Conservation (phyloP, 2,329 filamentous ascomycete species). For the Colletotrichum ledebouriae region DNA sequence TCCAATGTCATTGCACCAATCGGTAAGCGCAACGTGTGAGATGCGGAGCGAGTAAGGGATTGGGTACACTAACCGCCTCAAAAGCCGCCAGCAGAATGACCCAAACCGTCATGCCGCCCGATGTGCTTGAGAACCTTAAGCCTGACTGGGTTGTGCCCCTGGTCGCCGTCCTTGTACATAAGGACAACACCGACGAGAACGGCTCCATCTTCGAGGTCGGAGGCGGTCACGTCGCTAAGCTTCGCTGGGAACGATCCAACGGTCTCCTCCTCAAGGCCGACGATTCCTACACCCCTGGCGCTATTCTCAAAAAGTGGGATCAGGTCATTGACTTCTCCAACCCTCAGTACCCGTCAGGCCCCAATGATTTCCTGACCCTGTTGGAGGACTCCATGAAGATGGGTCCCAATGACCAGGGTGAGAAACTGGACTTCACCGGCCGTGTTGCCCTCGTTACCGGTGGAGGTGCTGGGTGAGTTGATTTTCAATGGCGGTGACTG, state of each 20-base stretch:
- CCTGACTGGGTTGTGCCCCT: constrained; percentile 96
- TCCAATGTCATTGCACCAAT: constrained; percentile 96
- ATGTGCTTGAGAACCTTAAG: constrained; percentile 85
- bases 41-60: constrained; percentile 14
- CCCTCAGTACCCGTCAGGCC: constrained; percentile 84
- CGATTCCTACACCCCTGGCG: constrained; percentile 86
- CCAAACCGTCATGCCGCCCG: constrained; percentile 94
- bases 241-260: constrained; percentile 93
- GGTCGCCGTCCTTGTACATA: constrained; percentile 89
- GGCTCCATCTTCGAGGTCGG: constrained; percentile 95
- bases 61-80: constrained; percentile 17
- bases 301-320: constrained; percentile 90
- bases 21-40: constrained; percentile 51
- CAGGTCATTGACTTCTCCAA: constrained; percentile 88
- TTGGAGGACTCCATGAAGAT: constrained; percentile 88
- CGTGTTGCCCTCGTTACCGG: constrained; percentile 91
- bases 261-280: constrained; percentile 93
- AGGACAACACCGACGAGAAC: constrained; percentile 84
- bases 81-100: constrained; percentile 94
- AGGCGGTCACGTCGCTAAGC: constrained; percentile 91
- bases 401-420: constrained; percentile 77
- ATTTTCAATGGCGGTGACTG: constrained; percentile 1
- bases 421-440: constrained; percentile 84
- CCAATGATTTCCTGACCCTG: constrained; percentile 88
- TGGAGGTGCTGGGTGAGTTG: constrained; percentile 79